Percentiles rank a stretch among this genome's conserved stretches.
Evolutionary conservation across 1,284 basidiomycete species (phyloP).

Genomic region (Megacollybia platyphylla): DNA sequence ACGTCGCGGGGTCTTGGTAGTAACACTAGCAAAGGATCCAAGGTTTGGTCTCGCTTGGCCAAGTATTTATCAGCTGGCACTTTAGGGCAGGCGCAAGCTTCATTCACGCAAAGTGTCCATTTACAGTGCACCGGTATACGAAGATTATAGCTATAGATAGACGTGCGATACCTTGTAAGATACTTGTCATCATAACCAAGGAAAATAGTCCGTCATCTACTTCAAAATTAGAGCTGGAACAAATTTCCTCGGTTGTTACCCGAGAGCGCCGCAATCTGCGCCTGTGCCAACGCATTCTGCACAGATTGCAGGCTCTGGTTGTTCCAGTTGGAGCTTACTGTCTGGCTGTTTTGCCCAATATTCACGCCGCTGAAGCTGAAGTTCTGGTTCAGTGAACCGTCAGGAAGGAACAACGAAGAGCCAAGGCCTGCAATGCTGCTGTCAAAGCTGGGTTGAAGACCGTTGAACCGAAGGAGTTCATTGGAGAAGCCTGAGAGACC

Average conservation of each 20-base stretch:
- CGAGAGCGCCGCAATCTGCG: not conserved
- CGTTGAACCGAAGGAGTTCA: constrained; percentile 13
- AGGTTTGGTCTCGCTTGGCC: too few species aligned
- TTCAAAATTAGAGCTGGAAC: not conserved
- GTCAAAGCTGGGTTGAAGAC: constrained; percentile 11
- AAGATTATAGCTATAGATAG: not conserved
- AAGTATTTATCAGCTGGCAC: not conserved
- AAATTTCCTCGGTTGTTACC: not conserved
- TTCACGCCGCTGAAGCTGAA: not conserved
- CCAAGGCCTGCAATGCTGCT: not conserved
- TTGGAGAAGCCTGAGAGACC: constrained; percentile 13
- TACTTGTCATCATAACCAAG: not conserved
- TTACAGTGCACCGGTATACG: not conserved
- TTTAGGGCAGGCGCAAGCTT: not conserved
- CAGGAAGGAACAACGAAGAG: not conserved
- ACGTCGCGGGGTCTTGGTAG: too few species aligned
- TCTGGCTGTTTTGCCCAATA: constrained; percentile 8
- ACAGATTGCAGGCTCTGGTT: not conserved
- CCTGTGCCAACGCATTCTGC: not conserved
- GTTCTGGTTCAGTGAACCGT: not conserved
- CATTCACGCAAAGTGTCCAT: not conserved
- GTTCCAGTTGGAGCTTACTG: constrained; percentile 9
- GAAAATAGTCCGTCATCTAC: not conserved
- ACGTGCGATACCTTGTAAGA: not conserved
- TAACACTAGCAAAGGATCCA: too few species aligned